phyloP scores from a whole-genome alignment of 2,329 filamentous ascomycete species.

The Epicoccum sorghinum region DNA sequence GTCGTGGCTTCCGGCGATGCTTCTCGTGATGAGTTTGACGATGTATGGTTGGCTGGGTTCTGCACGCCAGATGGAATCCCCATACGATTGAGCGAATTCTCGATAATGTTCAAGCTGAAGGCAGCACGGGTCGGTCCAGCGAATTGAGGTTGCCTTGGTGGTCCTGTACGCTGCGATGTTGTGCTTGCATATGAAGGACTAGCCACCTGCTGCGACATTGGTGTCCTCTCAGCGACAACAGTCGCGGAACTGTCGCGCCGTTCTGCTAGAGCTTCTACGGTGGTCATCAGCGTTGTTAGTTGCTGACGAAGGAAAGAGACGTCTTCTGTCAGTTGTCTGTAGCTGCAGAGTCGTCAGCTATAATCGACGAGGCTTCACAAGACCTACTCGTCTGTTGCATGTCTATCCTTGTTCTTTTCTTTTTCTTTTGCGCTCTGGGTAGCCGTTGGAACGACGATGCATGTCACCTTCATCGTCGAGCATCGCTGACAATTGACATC shows the following conservation, averaged over 20 bases:
- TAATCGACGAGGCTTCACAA: no score
- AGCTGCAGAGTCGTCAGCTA: not conserved
- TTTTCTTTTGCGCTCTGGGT: slow-evolving; percentile 19
- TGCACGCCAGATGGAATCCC: slow-evolving; percentile 13
- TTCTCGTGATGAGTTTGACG: slow-evolving; percentile 18
- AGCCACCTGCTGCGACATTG: slow-evolving; percentile 3
- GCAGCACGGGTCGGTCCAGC: slow-evolving; percentile 28
- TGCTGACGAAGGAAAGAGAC: slow-evolving; percentile 21
- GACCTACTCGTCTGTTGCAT: slow-evolving; percentile 12
- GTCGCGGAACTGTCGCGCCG: slow-evolving; percentile 1
- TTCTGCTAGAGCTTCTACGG: slow-evolving; percentile 14
- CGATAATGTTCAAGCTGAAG: slow-evolving; percentile 30
- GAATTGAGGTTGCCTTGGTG: slow-evolving; percentile 25
- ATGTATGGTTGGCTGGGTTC: slow-evolving; percentile 4
- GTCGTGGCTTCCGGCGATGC: slow-evolving; percentile 13
- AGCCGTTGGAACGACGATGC: slow-evolving; percentile 19
- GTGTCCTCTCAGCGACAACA: not conserved
- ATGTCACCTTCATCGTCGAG: slow-evolving; percentile 14
- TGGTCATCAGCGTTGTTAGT: slow-evolving; percentile 16
- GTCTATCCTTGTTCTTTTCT: slow-evolving; percentile 10
- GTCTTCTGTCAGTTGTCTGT: slow-evolving; percentile 19
- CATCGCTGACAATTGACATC: slow-evolving; percentile 25
- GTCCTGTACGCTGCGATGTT: slow-evolving; percentile 7
- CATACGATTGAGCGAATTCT: slow-evolving; percentile 24
- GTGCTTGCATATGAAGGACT: slow-evolving; percentile 14